Evolutionary conservation across 495 filamentous ascomycete genomes (phyloP).

Genomic region (Podospora australis): DNA sequence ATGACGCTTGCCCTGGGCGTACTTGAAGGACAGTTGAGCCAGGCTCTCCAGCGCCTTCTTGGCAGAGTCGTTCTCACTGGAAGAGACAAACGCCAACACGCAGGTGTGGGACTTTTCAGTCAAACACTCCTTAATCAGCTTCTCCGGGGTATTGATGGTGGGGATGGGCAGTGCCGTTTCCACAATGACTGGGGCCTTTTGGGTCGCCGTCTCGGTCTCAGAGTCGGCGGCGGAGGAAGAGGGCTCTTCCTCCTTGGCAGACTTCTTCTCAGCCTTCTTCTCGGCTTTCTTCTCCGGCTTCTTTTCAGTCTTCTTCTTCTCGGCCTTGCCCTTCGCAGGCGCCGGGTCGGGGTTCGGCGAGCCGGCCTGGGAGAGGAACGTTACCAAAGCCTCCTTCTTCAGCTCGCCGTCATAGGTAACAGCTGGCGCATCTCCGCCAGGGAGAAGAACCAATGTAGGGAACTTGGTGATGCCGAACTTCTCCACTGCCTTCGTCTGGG

Average conservation of each 20-base stretch:
- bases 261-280: conserved; percentile 32
- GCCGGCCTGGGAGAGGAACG: conserved; percentile 75
- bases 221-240: conserved; percentile 30
- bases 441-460: conserved; percentile 75
- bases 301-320: conserved; percentile 23
- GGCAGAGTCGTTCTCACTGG: conserved; percentile 44
- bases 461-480: conserved; percentile 71
- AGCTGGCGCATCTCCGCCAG: conserved; percentile 61
- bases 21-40: conserved; percentile 67
- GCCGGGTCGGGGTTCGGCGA: conserved; percentile 63
- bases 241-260: conserved; percentile 22
- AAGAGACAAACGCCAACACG: conserved; percentile 71
- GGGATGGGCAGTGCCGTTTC: conserved; percentile 51
- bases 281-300: conserved; percentile 38
- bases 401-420: conserved; percentile 77
- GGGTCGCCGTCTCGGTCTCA: conserved; percentile 28
- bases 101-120: conserved; percentile 73
- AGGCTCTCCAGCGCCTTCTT: conserved; percentile 58
- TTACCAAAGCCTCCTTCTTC: conserved; percentile 74
- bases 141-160: conserved; percentile 39
- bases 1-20: conserved; percentile 54
- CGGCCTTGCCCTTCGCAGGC: conserved; percentile 45
- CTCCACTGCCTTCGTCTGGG: conserved; percentile 64
- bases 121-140: conserved; percentile 66
- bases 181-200: conserved; percentile 39